Base-by-base conservation (phyloP, 2,329 filamentous ascomycete genomes). In the Colletotrichum sp. region DNA sequence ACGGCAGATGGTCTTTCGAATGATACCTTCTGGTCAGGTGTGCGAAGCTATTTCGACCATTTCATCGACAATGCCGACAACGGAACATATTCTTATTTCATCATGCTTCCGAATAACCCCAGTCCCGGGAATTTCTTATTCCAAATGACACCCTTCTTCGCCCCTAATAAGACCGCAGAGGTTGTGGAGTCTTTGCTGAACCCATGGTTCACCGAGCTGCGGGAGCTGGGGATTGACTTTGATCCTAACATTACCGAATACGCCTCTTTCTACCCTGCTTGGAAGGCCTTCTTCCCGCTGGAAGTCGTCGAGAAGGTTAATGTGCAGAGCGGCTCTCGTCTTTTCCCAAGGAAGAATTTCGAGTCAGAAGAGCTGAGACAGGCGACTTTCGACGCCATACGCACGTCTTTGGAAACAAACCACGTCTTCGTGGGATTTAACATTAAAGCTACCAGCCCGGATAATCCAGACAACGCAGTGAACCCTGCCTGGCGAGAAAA, bases 401-500 rank as follows among this genome's bases (percentile, higher is more conserved):
- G 73, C 25, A 69, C 29, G 7, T 76, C 73, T 3, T 30, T 72
- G n/a, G 73, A 72, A 64, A 55, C 61, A 16, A 67, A 39, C 8
- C 68, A 71, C 13, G 62, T 75, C 5, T 75, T 75, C 52, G 61
- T 71, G 5, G 68, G 68, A 5, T 66, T 75, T 61, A 74, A 71
- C 7, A 74, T 71, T 13, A 71, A 75, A n/a, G 67, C 44, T 22
- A 49, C n/a, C 22, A 71, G 72, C 29, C 68, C 61, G 5, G 72
- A 75, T 12, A 19, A 81, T 27, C 70, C 82, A 8, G 79, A 81
- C 52, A 86, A 85, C 25, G 82, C 85, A 6, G 81, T 85, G 22
- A 85, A 86, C 64, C 88, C 87, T 1, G 88, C 87, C 0, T 90
- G 88, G 88, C 82, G 88, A 25, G 82, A 84, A 0, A 83, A 84